These are phyloP conservation scores for Escallonia rubra DNA, from an alignment of 129 eudicot species.

Conservation along the genomic window DNA sequence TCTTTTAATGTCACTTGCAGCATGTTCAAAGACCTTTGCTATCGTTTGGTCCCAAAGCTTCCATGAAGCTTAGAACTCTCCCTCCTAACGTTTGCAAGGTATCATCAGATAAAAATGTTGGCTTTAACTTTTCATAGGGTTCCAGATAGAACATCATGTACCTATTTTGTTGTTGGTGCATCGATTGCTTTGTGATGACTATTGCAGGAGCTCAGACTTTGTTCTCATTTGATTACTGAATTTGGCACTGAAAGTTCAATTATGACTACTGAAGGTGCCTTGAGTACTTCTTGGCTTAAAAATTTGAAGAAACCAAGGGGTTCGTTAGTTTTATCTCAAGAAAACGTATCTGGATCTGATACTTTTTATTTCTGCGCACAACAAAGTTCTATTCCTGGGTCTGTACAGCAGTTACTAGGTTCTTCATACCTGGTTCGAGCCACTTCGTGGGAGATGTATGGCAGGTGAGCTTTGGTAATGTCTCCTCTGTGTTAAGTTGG, in stretches of 20 bases:
- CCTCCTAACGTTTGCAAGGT: slow-evolving; percentile 89
- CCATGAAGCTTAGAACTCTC: slow-evolving; percentile 65
- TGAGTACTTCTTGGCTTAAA: slow-evolving; percentile 83
- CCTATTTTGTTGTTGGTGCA: background rate
- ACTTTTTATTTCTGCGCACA: slow-evolving; percentile 68
- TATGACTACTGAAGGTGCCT: slow-evolving; percentile 62
- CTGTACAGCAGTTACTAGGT: slow-evolving; percentile 77
- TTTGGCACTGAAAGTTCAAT: slow-evolving; percentile 58
- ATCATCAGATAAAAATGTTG: slow-evolving; percentile 3
- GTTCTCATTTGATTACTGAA: slow-evolving; percentile 70
- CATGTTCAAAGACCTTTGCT: slow-evolving; percentile 94
- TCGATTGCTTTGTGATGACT: slow-evolving; percentile 12
- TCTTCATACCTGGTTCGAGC: slow-evolving; percentile 89
- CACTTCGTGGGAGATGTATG: slow-evolving; percentile 92
- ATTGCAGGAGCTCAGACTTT: slow-evolving; percentile 62
- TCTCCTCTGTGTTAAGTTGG: background rate
- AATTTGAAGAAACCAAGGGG: slow-evolving; percentile 55
- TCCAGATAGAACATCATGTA: background rate
- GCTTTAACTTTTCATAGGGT: background rate
- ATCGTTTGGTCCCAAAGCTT: slow-evolving; percentile 95
- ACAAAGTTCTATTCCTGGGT: slow-evolving; percentile 78
- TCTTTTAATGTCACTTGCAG: slow-evolving; percentile 40
- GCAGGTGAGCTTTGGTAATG: slow-evolving; percentile 55
- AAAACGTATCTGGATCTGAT: slow-evolving; percentile 41
- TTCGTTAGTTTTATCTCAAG: slow-evolving; percentile 49